Percentiles rank a stretch among this genome's conserved stretches.
These are phyloP conservation scores for Phaeophleospora eucalypticola DNA, from an alignment of 2,329 filamentous ascomycete species.

Conservation along the genomic window DNA sequence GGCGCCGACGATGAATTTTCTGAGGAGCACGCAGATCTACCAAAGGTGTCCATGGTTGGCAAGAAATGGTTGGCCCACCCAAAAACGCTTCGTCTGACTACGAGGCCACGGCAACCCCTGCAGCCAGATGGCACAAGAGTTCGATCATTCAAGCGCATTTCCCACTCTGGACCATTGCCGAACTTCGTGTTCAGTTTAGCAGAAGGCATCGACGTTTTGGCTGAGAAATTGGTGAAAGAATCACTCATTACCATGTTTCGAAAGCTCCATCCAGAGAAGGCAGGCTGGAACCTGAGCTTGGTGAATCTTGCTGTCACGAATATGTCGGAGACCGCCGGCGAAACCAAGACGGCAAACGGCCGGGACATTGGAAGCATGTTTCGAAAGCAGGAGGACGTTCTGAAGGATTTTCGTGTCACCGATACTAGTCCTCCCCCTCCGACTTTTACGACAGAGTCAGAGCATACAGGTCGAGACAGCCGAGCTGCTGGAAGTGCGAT, in stretches of 20 bases:
- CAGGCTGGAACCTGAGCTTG: slow-evolving; percentile 74
- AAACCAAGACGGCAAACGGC: slow-evolving; percentile 48
- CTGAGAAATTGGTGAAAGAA: slow-evolving; percentile 66
- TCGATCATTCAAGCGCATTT: slow-evolving; percentile 65
- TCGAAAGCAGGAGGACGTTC: slow-evolving; percentile 63
- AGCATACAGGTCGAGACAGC: neutral
- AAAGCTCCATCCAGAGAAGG: slow-evolving; percentile 64
- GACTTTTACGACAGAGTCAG: neutral
- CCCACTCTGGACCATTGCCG: slow-evolving; percentile 70
- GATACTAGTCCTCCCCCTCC: slow-evolving; percentile 28
- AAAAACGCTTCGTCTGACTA: slow-evolving; percentile 74
- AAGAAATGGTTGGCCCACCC: slow-evolving; percentile 72
- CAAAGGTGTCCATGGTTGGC: slow-evolving; percentile 2
- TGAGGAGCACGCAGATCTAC: slow-evolving; percentile 4
- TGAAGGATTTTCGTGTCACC: slow-evolving; percentile 63
- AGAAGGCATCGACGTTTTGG: slow-evolving; percentile 56
- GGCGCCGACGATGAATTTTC: slow-evolving; percentile 45
- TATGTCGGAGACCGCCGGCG: slow-evolving; percentile 56
- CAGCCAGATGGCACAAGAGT: slow-evolving; percentile 52
- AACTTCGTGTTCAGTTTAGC: slow-evolving; percentile 65
- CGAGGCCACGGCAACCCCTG: slow-evolving; percentile 57
- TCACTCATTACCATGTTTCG: slow-evolving; percentile 68
- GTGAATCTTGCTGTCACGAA: slow-evolving; percentile 86
- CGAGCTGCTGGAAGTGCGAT: neutral
- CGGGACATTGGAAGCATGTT: slow-evolving; percentile 84